Percentiles rank a stretch among this genome's conserved stretches.
Evolutionary conservation across 768 basidiomycete genomes (phyloP).

Genomic region (Termitomyces eurrhizus): DNA sequence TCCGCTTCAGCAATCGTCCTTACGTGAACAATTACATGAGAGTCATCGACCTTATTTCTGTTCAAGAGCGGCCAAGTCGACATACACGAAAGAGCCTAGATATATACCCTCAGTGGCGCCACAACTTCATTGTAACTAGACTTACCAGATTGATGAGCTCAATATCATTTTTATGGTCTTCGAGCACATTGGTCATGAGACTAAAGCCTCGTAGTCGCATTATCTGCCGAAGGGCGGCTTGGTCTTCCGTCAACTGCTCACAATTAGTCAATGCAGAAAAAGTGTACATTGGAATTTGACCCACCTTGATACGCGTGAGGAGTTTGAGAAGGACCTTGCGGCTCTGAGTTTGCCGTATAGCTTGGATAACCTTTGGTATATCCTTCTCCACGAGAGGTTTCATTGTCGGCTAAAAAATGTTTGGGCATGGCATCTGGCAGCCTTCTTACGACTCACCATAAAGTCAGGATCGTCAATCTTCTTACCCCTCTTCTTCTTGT

Average conservation of each 20-base stretch:
- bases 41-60: slow-evolving; percentile 90
- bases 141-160: slow-evolving; percentile 72
- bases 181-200: slow-evolving; percentile 84
- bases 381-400: slow-evolving; percentile 75
- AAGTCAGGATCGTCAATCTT: slow-evolving; percentile 92
- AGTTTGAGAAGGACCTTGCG: slow-evolving; percentile 79
- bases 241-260: slow-evolving; percentile 72
- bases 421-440: background rate
- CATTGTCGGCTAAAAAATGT: slow-evolving; percentile 57
- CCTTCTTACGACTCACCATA: slow-evolving; percentile 44
- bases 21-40: slow-evolving; percentile 60
- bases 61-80: slow-evolving; percentile 76
- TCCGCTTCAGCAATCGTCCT: slow-evolving; percentile 48
- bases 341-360: slow-evolving; percentile 83
- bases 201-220: slow-evolving; percentile 93
- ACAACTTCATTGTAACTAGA: slow-evolving; percentile 5
- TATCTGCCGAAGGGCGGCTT: slow-evolving; percentile 71
- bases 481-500: slow-evolving; percentile 88
- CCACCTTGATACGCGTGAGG: slow-evolving; percentile 79
- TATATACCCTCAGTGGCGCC: background rate
- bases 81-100: slow-evolving; percentile 65
- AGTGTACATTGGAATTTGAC: slow-evolving; percentile 4
- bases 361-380: slow-evolving; percentile 88
- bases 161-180: slow-evolving; percentile 66
- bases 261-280: background rate